These are phyloP conservation scores for Aristolochia contorta DNA, from an alignment of 164 flowering plant genomes.

Conservation along the genomic window DNA sequence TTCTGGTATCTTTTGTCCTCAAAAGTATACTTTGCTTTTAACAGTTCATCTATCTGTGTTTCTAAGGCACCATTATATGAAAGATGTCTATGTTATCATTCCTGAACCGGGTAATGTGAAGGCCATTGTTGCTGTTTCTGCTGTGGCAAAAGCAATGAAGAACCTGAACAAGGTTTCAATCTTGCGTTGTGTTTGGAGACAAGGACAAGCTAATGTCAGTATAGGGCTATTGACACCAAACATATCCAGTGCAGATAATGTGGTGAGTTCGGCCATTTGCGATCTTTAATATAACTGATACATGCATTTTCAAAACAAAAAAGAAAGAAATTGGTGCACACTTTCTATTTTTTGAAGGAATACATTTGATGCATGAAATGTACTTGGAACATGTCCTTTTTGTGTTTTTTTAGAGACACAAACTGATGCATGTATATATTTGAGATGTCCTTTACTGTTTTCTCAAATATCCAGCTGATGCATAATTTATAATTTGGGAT, in stretches of 20 bases:
- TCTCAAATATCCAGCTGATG: background rate
- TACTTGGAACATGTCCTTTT: no score
- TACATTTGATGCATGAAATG: background rate
- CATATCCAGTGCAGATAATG: slow-evolving; percentile 43
- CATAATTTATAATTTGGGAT: background rate
- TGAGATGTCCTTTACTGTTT: background rate
- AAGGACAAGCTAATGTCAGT: slow-evolving; percentile 76
- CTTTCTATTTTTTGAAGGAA: background rate
- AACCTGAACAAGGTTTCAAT: slow-evolving; percentile 85
- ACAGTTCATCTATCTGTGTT: background rate
- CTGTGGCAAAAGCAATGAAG: slow-evolving; percentile 86
- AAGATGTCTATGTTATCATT: slow-evolving; percentile 69
- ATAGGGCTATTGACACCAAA: slow-evolving; percentile 88
- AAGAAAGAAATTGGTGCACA: no score
- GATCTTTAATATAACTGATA: background rate
- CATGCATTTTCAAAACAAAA: no score
- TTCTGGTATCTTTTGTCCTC: background rate
- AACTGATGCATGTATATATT: no score
- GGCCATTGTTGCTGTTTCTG: slow-evolving; percentile 74
- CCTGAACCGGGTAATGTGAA: slow-evolving; percentile 77
- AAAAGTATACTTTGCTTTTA: background rate
- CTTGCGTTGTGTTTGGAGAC: slow-evolving; percentile 92
- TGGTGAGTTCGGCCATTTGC: slow-evolving; percentile 37
- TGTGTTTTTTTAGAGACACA: no score
- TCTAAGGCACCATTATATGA: slow-evolving; percentile 80